Evolutionary conservation across 768 basidiomycete genomes (phyloP).

Genomic region (Lactarius indigo): DNA sequence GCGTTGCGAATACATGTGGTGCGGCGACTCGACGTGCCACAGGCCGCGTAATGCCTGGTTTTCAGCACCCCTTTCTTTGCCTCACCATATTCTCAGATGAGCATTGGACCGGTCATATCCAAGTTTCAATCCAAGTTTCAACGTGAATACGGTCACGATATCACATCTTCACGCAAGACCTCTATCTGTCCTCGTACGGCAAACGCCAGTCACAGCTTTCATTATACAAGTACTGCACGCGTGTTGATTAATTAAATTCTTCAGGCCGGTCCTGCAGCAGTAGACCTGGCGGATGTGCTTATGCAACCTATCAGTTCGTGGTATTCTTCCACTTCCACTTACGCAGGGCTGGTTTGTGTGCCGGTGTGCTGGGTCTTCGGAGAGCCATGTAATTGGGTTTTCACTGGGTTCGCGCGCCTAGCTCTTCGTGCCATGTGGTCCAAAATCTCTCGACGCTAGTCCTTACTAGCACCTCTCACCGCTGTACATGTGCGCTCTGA

Average conservation of each 20-base stretch:
- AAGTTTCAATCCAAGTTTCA: not conserved
- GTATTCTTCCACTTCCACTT: not conserved
- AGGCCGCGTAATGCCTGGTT: not conserved
- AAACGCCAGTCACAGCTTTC: not conserved
- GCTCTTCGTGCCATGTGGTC: not conserved
- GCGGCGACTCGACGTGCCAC: not conserved
- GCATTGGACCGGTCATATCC: not conserved
- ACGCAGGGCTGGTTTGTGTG: not conserved
- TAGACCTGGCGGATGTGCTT: not conserved
- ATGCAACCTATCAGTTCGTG: not conserved
- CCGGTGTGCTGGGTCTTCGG: not conserved
- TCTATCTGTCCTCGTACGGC: not conserved
- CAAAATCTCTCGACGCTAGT: not conserved
- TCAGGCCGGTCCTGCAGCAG: too few relatives aligned
- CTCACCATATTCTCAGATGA: not conserved
- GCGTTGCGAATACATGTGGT: not conserved
- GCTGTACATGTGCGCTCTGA: not conserved
- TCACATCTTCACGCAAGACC: not conserved
- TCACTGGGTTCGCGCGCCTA: not conserved
- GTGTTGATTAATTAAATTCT: constrained; percentile 1
- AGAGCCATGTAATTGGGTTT: not conserved
- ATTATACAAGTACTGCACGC: not conserved
- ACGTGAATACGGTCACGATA: not conserved
- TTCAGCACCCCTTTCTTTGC: not conserved
- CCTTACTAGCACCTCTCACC: not conserved